A percentile compares a stretch with the other conserved stretches of the same genome.
Conservation (phyloP, 768 basidiomycete species). For the Suillus subalutaceus region DNA sequence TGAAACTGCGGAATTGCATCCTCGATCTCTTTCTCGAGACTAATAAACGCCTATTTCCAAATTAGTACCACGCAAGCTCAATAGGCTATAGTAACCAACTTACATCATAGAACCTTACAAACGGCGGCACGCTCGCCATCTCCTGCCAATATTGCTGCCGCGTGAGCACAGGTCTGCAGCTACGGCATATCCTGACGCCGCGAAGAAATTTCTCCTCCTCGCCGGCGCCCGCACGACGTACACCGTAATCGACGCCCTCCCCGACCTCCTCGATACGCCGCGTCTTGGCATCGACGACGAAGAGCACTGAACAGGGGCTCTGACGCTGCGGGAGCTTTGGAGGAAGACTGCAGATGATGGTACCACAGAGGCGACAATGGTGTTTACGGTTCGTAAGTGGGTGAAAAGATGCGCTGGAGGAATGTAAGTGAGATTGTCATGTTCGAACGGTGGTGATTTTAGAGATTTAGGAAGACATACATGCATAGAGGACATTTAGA, state of each 20-base stretch:
- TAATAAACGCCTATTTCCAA: slow-evolving; percentile 58
- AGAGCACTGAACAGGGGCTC: slow-evolving; percentile 74
- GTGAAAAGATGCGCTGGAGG: slow-evolving; percentile 70
- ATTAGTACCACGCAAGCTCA: slow-evolving; percentile 3
- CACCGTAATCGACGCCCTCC: slow-evolving; percentile 85
- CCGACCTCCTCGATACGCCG: slow-evolving; percentile 82
- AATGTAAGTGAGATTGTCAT: slow-evolving; percentile 13
- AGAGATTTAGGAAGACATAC: slow-evolving; percentile 43
- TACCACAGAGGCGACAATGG: slow-evolving; percentile 92
- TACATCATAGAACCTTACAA: slow-evolving; percentile 75
- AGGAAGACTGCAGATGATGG: slow-evolving; percentile 89
- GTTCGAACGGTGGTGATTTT: slow-evolving; percentile 2
- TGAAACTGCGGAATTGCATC: slow-evolving; percentile 86
- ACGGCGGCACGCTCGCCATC: slow-evolving; percentile 55
- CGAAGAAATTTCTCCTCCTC: slow-evolving; percentile 86
- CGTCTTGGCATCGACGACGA: slow-evolving; percentile 82
- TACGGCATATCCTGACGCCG: slow-evolving; percentile 85
- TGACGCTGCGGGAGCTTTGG: slow-evolving; percentile 70
- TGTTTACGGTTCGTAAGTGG: slow-evolving; percentile 92
- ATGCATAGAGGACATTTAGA: slow-evolving; percentile 84
- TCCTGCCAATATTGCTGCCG: slow-evolving; percentile 82
- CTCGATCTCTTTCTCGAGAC: slow-evolving; percentile 88
- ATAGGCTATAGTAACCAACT: slow-evolving; percentile 10
- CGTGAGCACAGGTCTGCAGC: slow-evolving; percentile 82
- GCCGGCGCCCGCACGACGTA: slow-evolving; percentile 44